Base-by-base conservation (phyloP, 176 grass and related monocot genomes). In the Eleusine coracana region DNA sequence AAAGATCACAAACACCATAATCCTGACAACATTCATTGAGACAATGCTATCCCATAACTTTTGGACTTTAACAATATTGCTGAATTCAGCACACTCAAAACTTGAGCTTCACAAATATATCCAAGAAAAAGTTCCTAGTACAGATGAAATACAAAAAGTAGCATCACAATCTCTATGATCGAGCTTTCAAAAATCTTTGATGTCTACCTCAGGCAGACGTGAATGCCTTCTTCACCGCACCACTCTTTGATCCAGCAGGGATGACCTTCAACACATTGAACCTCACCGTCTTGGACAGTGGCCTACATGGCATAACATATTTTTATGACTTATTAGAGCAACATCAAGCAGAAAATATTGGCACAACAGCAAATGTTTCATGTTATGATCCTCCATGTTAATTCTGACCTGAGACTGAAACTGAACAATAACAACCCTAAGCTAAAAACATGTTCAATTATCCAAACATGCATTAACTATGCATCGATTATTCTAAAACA, bases 231-330 rank as follows among this genome's bases (percentile, higher is more conserved):
- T 96, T 96, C 37, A 70, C 88, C 86, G 0, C 89, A 0, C 75
- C 85, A 0, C 90, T 77, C 0, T 88, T 79, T 2, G 93, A 85
- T 76, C 93, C 93, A 85, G 93, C 93, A 14, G 93, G 93, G 54
- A 96, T 89, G 45, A 96, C 90, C 62, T 92, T 93, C 77, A 96
- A 76, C 2, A 96, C 90, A 27, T 93, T 96, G 80, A 96, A 96
- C 80, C 93, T 96, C 72, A 92, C 90, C 0, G 90, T 93, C 84
- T 93, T 96, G 0, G 93, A 96, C 77, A 96, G 71, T 1, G 93
- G 93, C 90, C 93, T 89, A 36, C 61, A 74, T 61, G 16, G 1
- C 42, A 77, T 41, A 7, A 66, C 10, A 46, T 16, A 45, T 68
- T 21, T 68, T 13, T 12, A 0, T 18, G 12, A 72, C 5, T 38